These are phyloP conservation scores for Fusarium xylarioides DNA, from an alignment of 2,329 filamentous ascomycete species.

Conservation along the genomic window DNA sequence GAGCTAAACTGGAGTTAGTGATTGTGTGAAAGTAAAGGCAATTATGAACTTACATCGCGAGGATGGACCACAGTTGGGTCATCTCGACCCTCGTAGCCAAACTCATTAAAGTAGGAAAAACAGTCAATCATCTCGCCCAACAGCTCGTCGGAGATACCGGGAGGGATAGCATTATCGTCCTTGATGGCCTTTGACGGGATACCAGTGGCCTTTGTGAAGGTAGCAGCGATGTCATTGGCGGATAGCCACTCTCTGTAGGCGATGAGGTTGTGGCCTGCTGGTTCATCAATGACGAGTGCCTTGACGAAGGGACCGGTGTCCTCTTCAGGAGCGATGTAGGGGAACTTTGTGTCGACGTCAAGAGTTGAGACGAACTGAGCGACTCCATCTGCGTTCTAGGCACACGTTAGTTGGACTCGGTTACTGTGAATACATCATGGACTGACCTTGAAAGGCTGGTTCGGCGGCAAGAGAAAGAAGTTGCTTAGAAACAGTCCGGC, in stretches of 20 bases:
- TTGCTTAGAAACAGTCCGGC: conserved; percentile 33
- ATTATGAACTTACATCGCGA: not conserved
- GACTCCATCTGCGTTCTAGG: conserved; percentile 26
- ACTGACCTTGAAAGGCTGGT: conserved; percentile 17
- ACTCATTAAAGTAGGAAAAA: conserved; percentile 24
- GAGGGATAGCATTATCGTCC: not conserved
- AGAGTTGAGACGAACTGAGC: conserved; percentile 31
- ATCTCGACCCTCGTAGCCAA: conserved; percentile 27
- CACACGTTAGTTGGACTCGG: not conserved
- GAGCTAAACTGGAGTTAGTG: conserved; percentile 6
- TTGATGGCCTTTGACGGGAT: not conserved
- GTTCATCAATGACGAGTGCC: conserved; percentile 30
- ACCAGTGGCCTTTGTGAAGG: conserved; percentile 30
- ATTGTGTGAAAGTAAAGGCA: rapidly evolving
- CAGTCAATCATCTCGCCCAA: conserved; percentile 12
- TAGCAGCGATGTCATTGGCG: conserved; percentile 16
- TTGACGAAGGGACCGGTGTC: conserved; percentile 39
- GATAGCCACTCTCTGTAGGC: conserved; percentile 38
- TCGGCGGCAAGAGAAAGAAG: not conserved
- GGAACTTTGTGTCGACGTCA: conserved; percentile 26
- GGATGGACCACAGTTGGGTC: conserved; percentile 23
- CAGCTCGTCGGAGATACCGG: not conserved
- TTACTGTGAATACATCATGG: rapidly evolving
- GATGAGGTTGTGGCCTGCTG: conserved; percentile 34
- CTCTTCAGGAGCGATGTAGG: conserved; percentile 39